A percentile compares a stretch with the other conserved stretches of the same genome.
Conservation (phyloP, 305 asterid species). For the Petunia hybrid region DNA sequence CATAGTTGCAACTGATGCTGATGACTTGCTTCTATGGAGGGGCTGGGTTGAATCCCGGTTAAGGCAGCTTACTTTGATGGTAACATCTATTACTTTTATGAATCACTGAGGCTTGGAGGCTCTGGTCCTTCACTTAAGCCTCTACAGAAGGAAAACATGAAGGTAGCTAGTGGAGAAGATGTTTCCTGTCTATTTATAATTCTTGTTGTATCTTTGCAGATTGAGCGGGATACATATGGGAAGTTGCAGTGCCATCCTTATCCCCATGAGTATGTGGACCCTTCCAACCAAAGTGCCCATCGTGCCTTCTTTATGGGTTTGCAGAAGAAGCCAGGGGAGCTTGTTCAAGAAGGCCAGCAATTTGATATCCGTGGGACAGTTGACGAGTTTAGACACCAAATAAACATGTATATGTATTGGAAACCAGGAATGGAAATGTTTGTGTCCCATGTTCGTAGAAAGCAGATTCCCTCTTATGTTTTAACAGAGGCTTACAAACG, state of each 20-base stretch:
- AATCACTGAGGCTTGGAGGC: conserved; percentile 28
- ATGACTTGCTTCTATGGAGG: conserved; percentile 96
- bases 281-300: conserved; percentile 72
- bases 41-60: conserved; percentile 99
- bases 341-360: conserved; percentile 85
- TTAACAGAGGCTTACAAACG: conserved; percentile 82
- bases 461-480: conserved; percentile 81
- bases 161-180: background rate
- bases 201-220: conserved; percentile 62
- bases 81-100: conserved; percentile 51
- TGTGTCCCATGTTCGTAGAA: conserved; percentile 90
- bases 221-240: conserved; percentile 85
- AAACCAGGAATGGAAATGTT: conserved; percentile 91
- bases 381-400: conserved; percentile 86
- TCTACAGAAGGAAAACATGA: background rate
- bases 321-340: conserved; percentile 84
- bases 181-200: conserved; percentile 37
- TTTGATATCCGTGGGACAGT: conserved; percentile 94
- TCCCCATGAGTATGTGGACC: conserved; percentile 78
- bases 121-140: background rate
- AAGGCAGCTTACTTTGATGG: conserved; percentile 93
- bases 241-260: conserved; percentile 92
- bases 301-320: conserved; percentile 90
- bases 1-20: conserved; percentile 75
- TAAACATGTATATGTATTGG: conserved; percentile 77